Evolutionary conservation across 768 basidiomycete genomes (phyloP).

Genomic region (Tulasnella sp.): DNA sequence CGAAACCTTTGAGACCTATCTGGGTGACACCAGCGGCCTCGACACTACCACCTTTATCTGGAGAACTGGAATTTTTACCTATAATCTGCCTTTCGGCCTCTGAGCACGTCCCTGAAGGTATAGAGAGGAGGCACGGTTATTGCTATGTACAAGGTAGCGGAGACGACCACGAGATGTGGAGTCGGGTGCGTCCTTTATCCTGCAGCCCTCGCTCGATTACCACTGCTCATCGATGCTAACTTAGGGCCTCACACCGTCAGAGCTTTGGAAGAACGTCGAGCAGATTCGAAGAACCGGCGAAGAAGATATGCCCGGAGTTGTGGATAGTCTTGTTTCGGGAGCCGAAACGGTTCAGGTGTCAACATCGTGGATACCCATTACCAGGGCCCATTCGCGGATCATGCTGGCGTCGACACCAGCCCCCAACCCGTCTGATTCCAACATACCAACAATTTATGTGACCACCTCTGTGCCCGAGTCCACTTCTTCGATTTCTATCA

Average conservation of each 20-base stretch:
- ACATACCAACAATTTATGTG: neutral
- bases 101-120: constrained; percentile 56
- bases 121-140: constrained; percentile 68
- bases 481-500: neutral
- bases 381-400: constrained; percentile 15
- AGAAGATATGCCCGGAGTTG: neutral
- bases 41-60: constrained; percentile 44
- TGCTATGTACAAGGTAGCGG: constrained; percentile 91
- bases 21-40: constrained; percentile 80
- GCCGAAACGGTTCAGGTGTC: constrained; percentile 12
- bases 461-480: neutral
- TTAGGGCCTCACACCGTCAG: constrained; percentile 68
- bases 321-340: constrained; percentile 32
- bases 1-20: constrained; percentile 70
- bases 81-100: constrained; percentile 87
- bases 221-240: neutral
- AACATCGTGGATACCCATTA: constrained; percentile 15
- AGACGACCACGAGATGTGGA: constrained; percentile 92
- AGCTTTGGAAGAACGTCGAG: constrained; percentile 64
- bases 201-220: neutral
- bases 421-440: neutral
- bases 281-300: constrained; percentile 43
- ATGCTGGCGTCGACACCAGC: neutral
- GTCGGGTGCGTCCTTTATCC: constrained; percentile 49
- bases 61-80: constrained; percentile 51